These are phyloP conservation scores for Cucurbita maxima DNA, from an alignment of 306 rosid genomes.

Conservation along the genomic window DNA sequence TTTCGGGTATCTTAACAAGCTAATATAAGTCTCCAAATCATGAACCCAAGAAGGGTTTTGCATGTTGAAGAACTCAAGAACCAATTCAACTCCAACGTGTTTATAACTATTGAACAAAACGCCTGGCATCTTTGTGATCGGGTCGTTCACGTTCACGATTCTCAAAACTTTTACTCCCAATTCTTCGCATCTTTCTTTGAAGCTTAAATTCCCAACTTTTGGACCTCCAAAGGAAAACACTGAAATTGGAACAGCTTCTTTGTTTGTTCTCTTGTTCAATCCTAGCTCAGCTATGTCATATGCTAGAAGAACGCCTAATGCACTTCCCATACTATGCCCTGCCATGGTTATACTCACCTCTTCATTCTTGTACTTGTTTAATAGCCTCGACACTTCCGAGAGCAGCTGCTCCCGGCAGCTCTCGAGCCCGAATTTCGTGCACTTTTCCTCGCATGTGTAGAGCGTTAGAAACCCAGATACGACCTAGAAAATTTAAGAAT, in stretches of 20 bases:
- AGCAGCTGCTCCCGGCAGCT: slow-evolving; percentile 91
- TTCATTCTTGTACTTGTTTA: slow-evolving; percentile 40
- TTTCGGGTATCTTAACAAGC: slow-evolving; percentile 30
- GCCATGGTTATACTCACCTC: slow-evolving; percentile 53
- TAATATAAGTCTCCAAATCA: slow-evolving; percentile 58
- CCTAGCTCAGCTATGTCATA: slow-evolving; percentile 80
- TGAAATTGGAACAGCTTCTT: slow-evolving; percentile 20
- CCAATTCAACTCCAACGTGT: slow-evolving; percentile 77
- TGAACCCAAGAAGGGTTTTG: slow-evolving; percentile 89
- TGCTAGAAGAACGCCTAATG: slow-evolving; percentile 68
- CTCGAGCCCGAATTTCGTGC: slow-evolving; percentile 33
- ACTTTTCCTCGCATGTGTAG: slow-evolving; percentile 60
- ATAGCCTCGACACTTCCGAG: slow-evolving; percentile 49
- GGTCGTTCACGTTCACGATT: slow-evolving; percentile 63
- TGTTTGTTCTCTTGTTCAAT: slow-evolving; percentile 16
- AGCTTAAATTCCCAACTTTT: slow-evolving; percentile 59
- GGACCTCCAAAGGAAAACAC: slow-evolving; percentile 90
- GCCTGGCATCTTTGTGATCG: slow-evolving; percentile 80
- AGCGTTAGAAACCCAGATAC: slow-evolving; percentile 67
- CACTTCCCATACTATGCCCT: slow-evolving; percentile 96
- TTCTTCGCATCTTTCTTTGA: slow-evolving; percentile 63
- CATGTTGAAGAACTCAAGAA: slow-evolving; percentile 62
- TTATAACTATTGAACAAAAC: slow-evolving; percentile 70
- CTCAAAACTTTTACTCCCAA: slow-evolving; percentile 68
- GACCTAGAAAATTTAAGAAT: slow-evolving; percentile 9